Percentiles rank a stretch among this genome's conserved stretches.
Evolutionary conservation across 2,329 filamentous ascomycete species (phyloP).

Genomic region (Parastagonospora nodorum): DNA sequence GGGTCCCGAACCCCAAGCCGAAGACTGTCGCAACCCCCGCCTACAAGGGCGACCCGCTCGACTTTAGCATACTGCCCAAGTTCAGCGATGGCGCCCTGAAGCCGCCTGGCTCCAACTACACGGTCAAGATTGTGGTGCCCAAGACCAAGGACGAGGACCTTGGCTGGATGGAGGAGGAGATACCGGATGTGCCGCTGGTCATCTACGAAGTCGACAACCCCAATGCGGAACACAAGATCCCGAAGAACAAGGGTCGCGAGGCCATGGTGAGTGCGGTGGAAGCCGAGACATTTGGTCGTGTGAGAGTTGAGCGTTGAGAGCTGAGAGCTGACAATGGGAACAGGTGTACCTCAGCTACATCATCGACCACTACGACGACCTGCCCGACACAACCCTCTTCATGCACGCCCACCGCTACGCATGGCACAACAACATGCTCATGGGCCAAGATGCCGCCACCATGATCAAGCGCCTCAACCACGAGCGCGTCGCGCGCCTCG

Average conservation of each 20-base stretch:
- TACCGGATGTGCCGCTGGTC: constrained; percentile 44
- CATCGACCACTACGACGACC: constrained; percentile 64
- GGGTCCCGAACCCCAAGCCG: constrained; percentile 12
- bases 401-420: constrained; percentile 60
- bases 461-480: constrained; percentile 58
- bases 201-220: constrained; percentile 61
- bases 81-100: constrained; percentile 39
- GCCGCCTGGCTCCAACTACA: constrained; percentile 44
- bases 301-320: no score
- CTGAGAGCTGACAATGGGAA: constrained; percentile 8
- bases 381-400: constrained; percentile 65
- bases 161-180: constrained; percentile 42
- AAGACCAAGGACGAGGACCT: constrained; percentile 47
- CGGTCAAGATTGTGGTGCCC: constrained; percentile 41
- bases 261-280: constrained; percentile 52
- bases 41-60: constrained; percentile 34
- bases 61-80: constrained; percentile 42
- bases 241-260: constrained; percentile 66
- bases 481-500: constrained; percentile 57
- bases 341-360: constrained; percentile 64
- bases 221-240: constrained; percentile 54
- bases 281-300: neutral
- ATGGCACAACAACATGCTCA: constrained; percentile 65
- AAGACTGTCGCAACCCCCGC: constrained; percentile 13
- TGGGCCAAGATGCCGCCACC: constrained; percentile 56